Conservation (phyloP, 2,329 filamentous ascomycete species). For the Intubia oerlemansii region DNA sequence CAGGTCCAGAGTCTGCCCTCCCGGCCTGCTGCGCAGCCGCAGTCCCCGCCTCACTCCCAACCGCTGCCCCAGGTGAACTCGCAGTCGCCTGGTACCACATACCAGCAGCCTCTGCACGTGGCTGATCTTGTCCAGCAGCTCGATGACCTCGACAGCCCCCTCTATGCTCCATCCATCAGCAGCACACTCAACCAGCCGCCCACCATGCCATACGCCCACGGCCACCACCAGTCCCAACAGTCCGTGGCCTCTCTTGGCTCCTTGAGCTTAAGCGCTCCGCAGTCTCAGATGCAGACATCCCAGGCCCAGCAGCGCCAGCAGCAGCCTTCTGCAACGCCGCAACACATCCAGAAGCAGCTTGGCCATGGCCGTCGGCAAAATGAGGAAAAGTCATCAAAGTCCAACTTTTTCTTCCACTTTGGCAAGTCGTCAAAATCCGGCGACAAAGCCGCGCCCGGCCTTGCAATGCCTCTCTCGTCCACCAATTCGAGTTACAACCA, state of each 20-base stretch:
- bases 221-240: too few relatives aligned
- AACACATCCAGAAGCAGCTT: constrained; percentile 5
- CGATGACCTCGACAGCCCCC: constrained; percentile 10
- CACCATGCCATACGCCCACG: too few relatives aligned
- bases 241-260: too few relatives aligned
- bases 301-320: too few relatives aligned
- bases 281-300: too few relatives aligned
- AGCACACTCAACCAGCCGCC: too few relatives aligned
- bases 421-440: constrained; percentile 22
- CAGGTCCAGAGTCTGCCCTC: too few relatives aligned
- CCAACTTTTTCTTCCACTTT: constrained; percentile 29
- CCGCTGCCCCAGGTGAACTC: constrained; percentile 1
- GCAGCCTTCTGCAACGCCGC: too few relatives aligned
- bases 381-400: constrained; percentile 22
- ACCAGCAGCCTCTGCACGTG: constrained; percentile 11
- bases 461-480: too few relatives aligned
- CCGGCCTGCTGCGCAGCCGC: constrained; percentile 1
- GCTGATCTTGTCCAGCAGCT: constrained; percentile 13
- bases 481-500: constrained; percentile 18
- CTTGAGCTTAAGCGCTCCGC: too few relatives aligned
- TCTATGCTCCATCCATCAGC: too few relatives aligned
- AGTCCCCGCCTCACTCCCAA: constrained; percentile 1
- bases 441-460: too few relatives aligned
- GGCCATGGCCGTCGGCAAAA: constrained; percentile 11
- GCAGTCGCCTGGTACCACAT: constrained; percentile 3